phyloP scores from a whole-genome alignment of 2,329 filamentous ascomycete genomes.

The Aspergillus sp. region DNA sequence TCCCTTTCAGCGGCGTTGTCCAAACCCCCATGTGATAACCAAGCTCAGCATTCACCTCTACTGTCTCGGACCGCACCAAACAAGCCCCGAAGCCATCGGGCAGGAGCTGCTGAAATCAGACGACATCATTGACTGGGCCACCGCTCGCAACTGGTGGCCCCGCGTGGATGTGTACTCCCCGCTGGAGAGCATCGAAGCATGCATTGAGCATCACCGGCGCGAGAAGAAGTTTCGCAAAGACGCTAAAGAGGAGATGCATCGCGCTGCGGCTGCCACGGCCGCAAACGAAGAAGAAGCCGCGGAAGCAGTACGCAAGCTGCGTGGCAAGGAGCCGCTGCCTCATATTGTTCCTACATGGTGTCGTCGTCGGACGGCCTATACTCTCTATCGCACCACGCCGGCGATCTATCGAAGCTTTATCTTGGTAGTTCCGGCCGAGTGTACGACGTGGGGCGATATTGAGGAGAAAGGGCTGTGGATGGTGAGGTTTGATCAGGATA shows the following conservation, averaged over 20 bases:
- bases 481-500: conserved; percentile 12
- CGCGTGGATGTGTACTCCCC: conserved; percentile 12
- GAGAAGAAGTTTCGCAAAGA: conserved; percentile 8
- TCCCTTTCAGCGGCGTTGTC: not conserved
- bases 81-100: not conserved
- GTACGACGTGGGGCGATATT: conserved; percentile 8
- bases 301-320: not conserved
- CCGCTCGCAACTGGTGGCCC: conserved; percentile 14
- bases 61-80: not conserved
- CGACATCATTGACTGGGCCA: conserved; percentile 8
- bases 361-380: not conserved
- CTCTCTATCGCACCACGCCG: not conserved
- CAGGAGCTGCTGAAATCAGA: not conserved
- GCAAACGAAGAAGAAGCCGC: not conserved
- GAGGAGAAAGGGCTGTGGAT: conserved; percentile 6
- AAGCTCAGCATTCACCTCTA: conserved; percentile 3
- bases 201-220: conserved; percentile 11
- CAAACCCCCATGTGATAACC: not conserved
- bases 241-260: conserved; percentile 1
- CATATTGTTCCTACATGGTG: not conserved
- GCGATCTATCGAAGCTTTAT: not conserved
- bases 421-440: not conserved
- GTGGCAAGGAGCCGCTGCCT: not conserved
- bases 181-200: conserved; percentile 10
- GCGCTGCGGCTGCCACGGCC: not conserved